A percentile compares a stretch with the other conserved stretches of the same genome.
These are phyloP conservation scores for Pyrenophora seminiperda DNA, from an alignment of 2,329 filamentous ascomycete species.

Conservation along the genomic window DNA sequence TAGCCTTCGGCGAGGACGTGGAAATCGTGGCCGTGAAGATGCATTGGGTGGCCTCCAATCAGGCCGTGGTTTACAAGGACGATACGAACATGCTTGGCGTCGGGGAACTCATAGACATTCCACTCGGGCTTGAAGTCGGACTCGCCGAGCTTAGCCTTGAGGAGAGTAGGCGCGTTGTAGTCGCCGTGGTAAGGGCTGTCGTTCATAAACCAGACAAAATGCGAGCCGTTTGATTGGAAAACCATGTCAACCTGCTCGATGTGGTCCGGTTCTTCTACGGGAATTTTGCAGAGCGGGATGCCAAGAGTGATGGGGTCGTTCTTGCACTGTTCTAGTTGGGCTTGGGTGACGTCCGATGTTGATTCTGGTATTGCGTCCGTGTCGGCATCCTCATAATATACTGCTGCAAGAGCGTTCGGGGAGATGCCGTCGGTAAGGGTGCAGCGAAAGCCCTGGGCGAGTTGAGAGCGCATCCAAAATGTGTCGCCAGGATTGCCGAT, in stretches of 20 bases:
- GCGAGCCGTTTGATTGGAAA: constrained; percentile 34
- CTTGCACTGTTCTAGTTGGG: constrained; percentile 24
- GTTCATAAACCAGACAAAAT: constrained; percentile 33
- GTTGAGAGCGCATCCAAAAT: constrained; percentile 48
- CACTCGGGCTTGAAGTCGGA: constrained; percentile 23
- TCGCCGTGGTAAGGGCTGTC: constrained; percentile 34
- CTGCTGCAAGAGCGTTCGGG: constrained; percentile 54
- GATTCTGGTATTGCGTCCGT: constrained; percentile 53
- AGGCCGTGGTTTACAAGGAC: constrained; percentile 43
- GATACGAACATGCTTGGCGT: constrained; percentile 48
- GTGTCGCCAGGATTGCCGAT: constrained; percentile 34
- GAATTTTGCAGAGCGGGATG: constrained; percentile 31
- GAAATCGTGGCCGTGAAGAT: constrained; percentile 56
- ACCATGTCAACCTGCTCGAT: constrained; percentile 27
- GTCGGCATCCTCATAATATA: constrained; percentile 69
- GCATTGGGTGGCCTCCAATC: constrained; percentile 51
- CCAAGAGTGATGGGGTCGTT: constrained; percentile 18
- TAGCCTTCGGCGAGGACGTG: constrained; percentile 52
- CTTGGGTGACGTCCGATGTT: constrained; percentile 42
- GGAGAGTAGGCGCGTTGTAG: constrained; percentile 30
- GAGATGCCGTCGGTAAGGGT: constrained; percentile 23
- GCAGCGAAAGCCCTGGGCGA: constrained; percentile 23
- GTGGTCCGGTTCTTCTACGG: constrained; percentile 24
- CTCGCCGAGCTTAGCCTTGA: constrained; percentile 25
- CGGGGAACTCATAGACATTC: constrained; percentile 51